Evolutionary conservation across 805 yeast genomes (phyloP), one percentile per base, ranked within the genome.

Genomic region (Candida namnaoensis): DNA sequence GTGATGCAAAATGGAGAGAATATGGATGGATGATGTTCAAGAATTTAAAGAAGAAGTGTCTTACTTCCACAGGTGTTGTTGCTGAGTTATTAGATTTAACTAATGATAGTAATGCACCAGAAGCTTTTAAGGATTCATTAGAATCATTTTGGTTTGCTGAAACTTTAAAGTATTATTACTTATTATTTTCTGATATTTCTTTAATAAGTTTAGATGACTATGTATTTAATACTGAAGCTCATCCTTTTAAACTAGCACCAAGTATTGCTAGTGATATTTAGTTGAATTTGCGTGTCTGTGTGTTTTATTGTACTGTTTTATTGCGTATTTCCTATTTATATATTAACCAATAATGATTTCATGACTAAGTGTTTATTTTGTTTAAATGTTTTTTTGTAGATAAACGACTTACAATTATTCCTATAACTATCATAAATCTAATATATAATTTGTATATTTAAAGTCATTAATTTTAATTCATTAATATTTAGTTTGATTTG

Each of bases 171-270:
- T 78, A 76, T 48, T 71, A 69, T 38, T 75, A 70, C 47, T 53
- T 76, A 41, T 52, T 76, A 41, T 74, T 74, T 47, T 66, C 69
- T 37, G 73, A 69, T 32, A 56, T 66, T 12, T 52, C 60, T 8
- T 56, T 63, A 13, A 61, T 68, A 54, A 66, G 71, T 36, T 55
- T 75, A 44, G 79, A 76, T 48, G 75, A 77, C 34, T 76, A 67
- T 56, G 74, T 80, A 1, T 69, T 71, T 48, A 79, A 80, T 40
- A 72, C 81, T 2, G 80, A 78, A 46, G 86, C 84, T 0, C 87
- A 80, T 55, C 76, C 83, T 2, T 61, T 80, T 44, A 61, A 51
- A 41, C 34, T 56, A 34, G 44, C 30, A 6, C 32, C 13, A 11
- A 12, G 33, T 13, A 12, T 13, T 12, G n/a, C 30, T 11, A 27